These are phyloP conservation scores for Antrodiella citrinella DNA, from an alignment of 768 basidiomycete species.

Conservation along the genomic window DNA sequence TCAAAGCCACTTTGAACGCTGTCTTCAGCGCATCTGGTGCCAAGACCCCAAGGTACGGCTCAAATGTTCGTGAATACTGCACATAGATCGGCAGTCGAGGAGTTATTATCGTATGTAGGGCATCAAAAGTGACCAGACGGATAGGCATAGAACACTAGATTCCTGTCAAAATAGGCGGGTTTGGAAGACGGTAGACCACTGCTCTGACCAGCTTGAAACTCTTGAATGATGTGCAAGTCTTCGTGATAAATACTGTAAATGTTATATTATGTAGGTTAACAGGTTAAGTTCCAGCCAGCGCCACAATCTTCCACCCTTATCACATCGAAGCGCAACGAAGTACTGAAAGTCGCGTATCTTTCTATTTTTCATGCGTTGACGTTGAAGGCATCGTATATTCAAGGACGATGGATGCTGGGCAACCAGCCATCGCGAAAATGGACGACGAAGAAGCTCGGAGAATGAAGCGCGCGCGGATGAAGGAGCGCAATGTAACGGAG, in stretches of 20 bases:
- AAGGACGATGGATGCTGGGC: background rate
- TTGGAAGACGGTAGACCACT: too few relatives aligned
- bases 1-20: slow-evolving; percentile 52
- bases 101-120: slow-evolving; percentile 64
- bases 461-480: slow-evolving; percentile 50
- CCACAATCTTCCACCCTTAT: too few relatives aligned
- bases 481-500: slow-evolving; percentile 44
- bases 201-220: too few relatives aligned
- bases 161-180: too few relatives aligned
- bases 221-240: too few relatives aligned
- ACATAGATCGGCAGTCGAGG: slow-evolving; percentile 61
- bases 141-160: slow-evolving; percentile 36
- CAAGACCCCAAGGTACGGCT: slow-evolving; percentile 57
- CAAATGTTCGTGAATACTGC: slow-evolving; percentile 58
- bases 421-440: slow-evolving; percentile 22
- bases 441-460: slow-evolving; percentile 48
- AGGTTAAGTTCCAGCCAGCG: too few relatives aligned
- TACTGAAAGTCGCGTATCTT: too few relatives aligned
- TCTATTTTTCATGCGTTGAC: background rate
- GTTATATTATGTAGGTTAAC: too few relatives aligned
- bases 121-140: slow-evolving; percentile 72
- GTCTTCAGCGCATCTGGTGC: slow-evolving; percentile 41
- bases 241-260: too few relatives aligned
- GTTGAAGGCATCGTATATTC: background rate
- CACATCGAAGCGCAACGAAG: background rate